Conservation (phyloP, 202 grass and related monocot species). For the Hordeum pubiflorum region DNA sequence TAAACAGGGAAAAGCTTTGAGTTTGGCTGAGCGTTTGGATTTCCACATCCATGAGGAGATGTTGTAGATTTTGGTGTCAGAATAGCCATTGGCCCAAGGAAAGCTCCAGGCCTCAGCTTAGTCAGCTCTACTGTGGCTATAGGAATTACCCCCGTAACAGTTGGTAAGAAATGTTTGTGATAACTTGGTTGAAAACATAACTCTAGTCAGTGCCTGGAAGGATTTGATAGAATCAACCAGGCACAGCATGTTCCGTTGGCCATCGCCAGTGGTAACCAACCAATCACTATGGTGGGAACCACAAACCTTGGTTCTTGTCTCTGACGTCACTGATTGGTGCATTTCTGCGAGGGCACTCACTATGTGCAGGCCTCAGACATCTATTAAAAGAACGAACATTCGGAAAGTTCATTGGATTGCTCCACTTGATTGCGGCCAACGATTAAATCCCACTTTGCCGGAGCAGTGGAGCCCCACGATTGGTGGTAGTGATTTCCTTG, state of each 20-base stretch:
- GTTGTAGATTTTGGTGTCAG: not conserved
- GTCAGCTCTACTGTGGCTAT: not conserved
- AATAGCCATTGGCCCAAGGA: not conserved
- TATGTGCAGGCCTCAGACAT: slow-evolving; percentile 29
- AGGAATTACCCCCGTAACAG: not conserved
- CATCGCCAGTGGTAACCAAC: not conserved
- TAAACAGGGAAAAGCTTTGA: not conserved
- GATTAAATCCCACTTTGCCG: slow-evolving; percentile 48
- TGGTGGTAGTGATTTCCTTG: slow-evolving; percentile 41
- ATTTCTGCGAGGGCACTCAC: slow-evolving; percentile 44
- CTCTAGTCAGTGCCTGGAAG: not conserved
- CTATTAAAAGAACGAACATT: slow-evolving; percentile 22
- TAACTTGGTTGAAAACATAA: not conserved
- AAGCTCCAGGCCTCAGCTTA: not conserved
- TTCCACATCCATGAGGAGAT: not conserved
- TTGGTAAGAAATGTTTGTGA: not conserved
- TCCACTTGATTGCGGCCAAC: slow-evolving; percentile 32
- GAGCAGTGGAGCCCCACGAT: slow-evolving; percentile 32
- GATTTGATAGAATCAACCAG: slow-evolving; percentile 14
- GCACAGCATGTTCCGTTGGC: not conserved
- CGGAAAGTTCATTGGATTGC: slow-evolving; percentile 30
- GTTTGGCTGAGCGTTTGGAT: not conserved
- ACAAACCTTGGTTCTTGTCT: slow-evolving; percentile 10
- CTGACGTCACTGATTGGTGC: slow-evolving; percentile 28
- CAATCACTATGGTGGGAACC: not conserved